Evolutionary conservation across 768 basidiomycete genomes (phyloP).

Genomic region (Sarcomyxa edulis): DNA sequence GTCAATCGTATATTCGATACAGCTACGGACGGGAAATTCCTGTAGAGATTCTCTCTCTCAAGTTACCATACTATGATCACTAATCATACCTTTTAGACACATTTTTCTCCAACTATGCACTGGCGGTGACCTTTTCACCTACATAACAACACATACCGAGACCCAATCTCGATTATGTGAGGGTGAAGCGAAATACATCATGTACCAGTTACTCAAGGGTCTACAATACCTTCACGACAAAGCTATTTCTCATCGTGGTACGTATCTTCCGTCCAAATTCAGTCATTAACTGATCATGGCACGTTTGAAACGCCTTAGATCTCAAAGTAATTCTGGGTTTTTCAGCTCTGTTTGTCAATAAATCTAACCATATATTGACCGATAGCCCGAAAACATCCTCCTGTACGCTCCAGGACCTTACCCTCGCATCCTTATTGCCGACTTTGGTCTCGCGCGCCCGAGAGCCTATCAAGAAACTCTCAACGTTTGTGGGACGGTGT

Average conservation of each 20-base stretch:
- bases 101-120: conserved; percentile 85
- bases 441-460: conserved; percentile 80
- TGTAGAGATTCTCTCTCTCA: conserved; percentile 30
- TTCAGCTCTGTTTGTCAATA: no score
- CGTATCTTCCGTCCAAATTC: conserved; percentile 8
- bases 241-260: conserved; percentile 77
- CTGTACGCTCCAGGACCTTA: conserved; percentile 77
- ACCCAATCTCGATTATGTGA: conserved; percentile 53
- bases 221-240: conserved; percentile 66
- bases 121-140: conserved; percentile 85
- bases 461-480: conserved; percentile 78
- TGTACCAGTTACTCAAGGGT: conserved; percentile 73
- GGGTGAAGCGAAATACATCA: conserved; percentile 80
- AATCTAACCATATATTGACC: no score
- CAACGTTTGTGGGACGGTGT: conserved; percentile 84
- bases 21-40: conserved; percentile 53
- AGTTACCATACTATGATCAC: conserved; percentile 3
- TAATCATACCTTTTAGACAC: conserved; percentile 53
- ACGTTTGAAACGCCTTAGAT: conserved; percentile 34
- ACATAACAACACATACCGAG: conserved; percentile 60
- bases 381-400: conserved; percentile 82
- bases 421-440: conserved; percentile 79
- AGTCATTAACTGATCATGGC: no score
- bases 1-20: conserved; percentile 76
- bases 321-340: conserved; percentile 43